phyloP scores from a whole-genome alignment of 2,329 filamentous ascomycete species.

The Ascochyta lentis region DNA sequence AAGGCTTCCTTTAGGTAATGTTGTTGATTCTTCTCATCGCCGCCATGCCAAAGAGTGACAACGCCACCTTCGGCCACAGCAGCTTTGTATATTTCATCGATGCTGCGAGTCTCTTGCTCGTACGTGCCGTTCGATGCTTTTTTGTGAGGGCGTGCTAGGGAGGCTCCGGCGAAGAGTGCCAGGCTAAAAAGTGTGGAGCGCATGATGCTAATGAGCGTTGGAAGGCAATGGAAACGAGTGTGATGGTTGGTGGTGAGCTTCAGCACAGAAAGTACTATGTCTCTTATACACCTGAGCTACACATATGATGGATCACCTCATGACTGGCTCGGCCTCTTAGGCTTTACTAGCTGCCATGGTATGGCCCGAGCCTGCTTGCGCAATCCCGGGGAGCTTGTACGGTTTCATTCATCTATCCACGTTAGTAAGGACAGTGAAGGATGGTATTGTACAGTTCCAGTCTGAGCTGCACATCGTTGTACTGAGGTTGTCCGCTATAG shows the following conservation, averaged over 20 bases:
- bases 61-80: slow-evolving; percentile 57
- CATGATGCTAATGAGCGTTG: neutral
- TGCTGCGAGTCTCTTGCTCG: slow-evolving; percentile 52
- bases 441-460: neutral
- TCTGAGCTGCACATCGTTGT: too few relatives aligned
- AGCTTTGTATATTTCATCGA: slow-evolving; percentile 60
- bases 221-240: neutral
- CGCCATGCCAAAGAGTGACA: slow-evolving; percentile 58
- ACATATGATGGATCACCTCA: neutral
- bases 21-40: slow-evolving; percentile 55
- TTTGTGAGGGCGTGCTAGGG: slow-evolving; percentile 1
- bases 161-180: neutral
- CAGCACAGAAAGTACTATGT: too few relatives aligned
- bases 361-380: neutral
- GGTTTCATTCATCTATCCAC: neutral
- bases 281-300: neutral
- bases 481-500: too few relatives aligned
- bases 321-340: slow-evolving; percentile 3
- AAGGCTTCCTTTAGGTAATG: slow-evolving; percentile 53
- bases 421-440: neutral
- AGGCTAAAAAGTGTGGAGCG: slow-evolving; percentile 3
- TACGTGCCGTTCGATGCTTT: neutral
- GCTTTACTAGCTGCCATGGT: neutral
- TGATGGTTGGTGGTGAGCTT: neutral
- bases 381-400: neutral